Percentiles rank a stretch among this genome's conserved stretches.
These are phyloP conservation scores for Claviceps pazoutovae DNA, from an alignment of 2,329 filamentous ascomycete species.

Conservation along the genomic window DNA sequence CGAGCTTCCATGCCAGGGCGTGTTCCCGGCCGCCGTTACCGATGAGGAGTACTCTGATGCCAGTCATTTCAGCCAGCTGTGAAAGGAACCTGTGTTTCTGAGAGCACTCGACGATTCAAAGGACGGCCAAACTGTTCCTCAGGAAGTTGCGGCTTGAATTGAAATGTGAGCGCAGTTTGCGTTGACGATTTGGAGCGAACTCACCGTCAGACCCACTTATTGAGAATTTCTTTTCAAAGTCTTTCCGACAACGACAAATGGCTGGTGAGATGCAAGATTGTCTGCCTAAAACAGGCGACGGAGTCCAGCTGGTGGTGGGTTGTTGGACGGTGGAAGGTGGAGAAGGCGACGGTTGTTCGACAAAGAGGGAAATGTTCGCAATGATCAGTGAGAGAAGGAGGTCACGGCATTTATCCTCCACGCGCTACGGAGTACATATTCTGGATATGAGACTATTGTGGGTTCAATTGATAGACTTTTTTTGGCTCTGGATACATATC, in stretches of 20 bases:
- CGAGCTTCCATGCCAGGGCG: conserved; percentile 85
- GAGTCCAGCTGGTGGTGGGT: neutral
- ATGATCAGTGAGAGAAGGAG: neutral
- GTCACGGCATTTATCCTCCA: neutral
- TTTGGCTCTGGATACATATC: too few species aligned
- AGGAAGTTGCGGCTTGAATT: neutral
- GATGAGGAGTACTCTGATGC: conserved; percentile 65
- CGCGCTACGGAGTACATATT: neutral
- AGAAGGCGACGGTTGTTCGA: neutral
- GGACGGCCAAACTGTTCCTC: neutral
- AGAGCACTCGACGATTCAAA: neutral
- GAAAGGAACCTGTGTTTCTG: neutral
- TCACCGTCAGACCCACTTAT: neutral
- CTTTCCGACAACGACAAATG: neutral
- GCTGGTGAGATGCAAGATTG: neutral
- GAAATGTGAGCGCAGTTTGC: neutral
- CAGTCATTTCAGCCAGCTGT: conserved; percentile 12
- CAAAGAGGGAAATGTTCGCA: neutral
- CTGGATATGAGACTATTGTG: too few species aligned
- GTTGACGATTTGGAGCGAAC: neutral
- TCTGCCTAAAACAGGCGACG: neutral
- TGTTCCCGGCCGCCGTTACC: conserved; percentile 93
- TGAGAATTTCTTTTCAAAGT: neutral
- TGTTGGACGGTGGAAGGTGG: neutral
- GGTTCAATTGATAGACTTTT: too few species aligned